phyloP scores from a whole-genome alignment of 2,329 filamentous ascomycete genomes.

The Colletotrichum sidae region DNA sequence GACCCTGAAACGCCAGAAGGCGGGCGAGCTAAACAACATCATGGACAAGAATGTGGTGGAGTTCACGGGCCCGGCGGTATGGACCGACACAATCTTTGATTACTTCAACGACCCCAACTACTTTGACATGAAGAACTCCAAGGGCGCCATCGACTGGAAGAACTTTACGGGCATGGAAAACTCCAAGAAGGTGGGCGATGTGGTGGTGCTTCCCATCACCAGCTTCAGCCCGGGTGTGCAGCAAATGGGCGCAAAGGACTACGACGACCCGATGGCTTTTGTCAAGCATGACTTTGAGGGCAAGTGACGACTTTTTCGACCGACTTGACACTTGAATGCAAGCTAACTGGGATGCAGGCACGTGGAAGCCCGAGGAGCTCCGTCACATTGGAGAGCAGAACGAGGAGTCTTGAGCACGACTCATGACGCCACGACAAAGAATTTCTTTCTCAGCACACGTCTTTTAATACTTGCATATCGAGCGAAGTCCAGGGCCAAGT shows the following conservation, averaged over 20 bases:
- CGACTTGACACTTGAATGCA: too few relatives aligned
- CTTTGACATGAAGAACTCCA: constrained; percentile 81
- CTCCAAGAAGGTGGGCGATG: constrained; percentile 90
- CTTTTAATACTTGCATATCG: constrained; percentile 30
- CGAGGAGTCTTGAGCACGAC: constrained; percentile 37
- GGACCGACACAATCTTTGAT: constrained; percentile 92
- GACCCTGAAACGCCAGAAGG: constrained; percentile 78
- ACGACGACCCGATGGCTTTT: constrained; percentile 95
- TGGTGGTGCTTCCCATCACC: constrained; percentile 93
- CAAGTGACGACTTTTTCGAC: constrained; percentile 54
- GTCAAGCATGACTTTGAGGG: constrained; percentile 98
- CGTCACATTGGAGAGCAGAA: constrained; percentile 72
- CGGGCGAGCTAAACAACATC: constrained; percentile 69
- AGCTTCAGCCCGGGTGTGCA: constrained; percentile 95
- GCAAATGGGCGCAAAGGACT: constrained; percentile 91
- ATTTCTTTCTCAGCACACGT: constrained; percentile 18
- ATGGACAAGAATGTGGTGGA: constrained; percentile 84
- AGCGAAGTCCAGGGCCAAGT: constrained; percentile 19
- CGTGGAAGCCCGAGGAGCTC: constrained; percentile 80
- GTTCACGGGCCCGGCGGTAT: constrained; percentile 92
- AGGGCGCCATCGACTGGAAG: constrained; percentile 81
- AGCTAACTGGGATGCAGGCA: constrained; percentile 59
- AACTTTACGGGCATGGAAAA: constrained; percentile 90
- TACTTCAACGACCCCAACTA: constrained; percentile 94
- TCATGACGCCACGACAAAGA: constrained; percentile 11